These are phyloP conservation scores for Xylariomycetidae sp. DNA, from an alignment of 2,329 filamentous ascomycete species.

Conservation along the genomic window DNA sequence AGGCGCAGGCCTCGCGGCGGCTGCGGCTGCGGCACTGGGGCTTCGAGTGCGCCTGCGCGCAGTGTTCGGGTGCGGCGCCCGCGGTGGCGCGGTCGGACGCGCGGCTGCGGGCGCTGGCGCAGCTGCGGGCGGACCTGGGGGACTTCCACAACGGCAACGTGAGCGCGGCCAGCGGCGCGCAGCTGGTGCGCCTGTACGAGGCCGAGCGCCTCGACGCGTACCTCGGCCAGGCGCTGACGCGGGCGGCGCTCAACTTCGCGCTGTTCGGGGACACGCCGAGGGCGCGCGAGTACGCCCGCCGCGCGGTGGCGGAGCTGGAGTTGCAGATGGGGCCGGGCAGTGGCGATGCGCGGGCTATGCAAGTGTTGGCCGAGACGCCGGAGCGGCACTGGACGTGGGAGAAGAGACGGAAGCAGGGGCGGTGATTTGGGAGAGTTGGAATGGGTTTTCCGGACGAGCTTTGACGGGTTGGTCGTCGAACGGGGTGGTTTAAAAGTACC, in stretches of 20 bases:
- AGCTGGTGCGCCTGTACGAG: constrained; percentile 27
- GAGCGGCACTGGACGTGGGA: constrained; percentile 12
- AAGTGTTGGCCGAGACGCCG: constrained; percentile 23
- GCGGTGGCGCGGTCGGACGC: constrained; percentile 24
- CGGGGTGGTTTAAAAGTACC: too few relatives aligned
- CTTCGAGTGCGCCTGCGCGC: constrained; percentile 29
- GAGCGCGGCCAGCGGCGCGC: constrained; percentile 22
- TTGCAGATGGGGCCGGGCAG: constrained; percentile 26
- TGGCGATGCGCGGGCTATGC: constrained; percentile 26
- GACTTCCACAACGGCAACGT: constrained; percentile 15
- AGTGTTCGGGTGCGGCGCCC: constrained; percentile 19
- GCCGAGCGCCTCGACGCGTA: constrained; percentile 28
- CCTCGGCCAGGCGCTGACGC: constrained; percentile 29
- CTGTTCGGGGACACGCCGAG: constrained; percentile 29
- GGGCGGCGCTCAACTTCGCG: constrained; percentile 33
- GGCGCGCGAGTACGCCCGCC: constrained; percentile 25
- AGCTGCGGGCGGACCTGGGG: constrained; percentile 21
- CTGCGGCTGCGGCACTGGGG: constrained; percentile 28
- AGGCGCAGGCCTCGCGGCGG: constrained; percentile 22
- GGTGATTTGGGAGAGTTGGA: too few relatives aligned
- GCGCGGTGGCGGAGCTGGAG: constrained; percentile 26
- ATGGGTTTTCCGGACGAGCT: too few relatives aligned
- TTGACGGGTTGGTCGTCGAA: too few relatives aligned
- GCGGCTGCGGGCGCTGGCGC: constrained; percentile 23
- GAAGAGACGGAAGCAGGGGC: constrained; percentile 9